Evolutionary conservation across 2,329 filamentous ascomycete genomes (phyloP).

Genomic region (Hypocreales sp.): DNA sequence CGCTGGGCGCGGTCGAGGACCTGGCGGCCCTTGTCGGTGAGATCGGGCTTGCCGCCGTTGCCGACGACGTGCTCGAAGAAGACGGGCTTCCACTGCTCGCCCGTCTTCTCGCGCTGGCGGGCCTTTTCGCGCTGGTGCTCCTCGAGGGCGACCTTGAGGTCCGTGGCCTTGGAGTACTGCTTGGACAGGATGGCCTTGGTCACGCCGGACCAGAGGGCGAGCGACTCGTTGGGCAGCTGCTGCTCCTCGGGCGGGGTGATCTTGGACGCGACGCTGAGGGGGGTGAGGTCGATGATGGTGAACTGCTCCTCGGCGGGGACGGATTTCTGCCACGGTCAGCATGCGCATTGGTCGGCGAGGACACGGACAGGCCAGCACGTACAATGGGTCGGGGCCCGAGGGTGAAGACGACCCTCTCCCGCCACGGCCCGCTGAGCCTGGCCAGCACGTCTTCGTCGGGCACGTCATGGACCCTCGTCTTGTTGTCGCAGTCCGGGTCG

Average conservation of each 20-base stretch:
- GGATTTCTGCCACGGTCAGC: slow-evolving; percentile 17
- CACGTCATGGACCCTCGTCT: slow-evolving; percentile 69
- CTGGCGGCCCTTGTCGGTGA: slow-evolving; percentile 35
- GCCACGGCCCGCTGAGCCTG: slow-evolving; percentile 76
- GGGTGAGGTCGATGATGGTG: slow-evolving; percentile 77
- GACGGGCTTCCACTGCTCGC: slow-evolving; percentile 63
- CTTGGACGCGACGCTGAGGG: slow-evolving; percentile 68
- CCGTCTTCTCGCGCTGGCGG: slow-evolving; percentile 56
- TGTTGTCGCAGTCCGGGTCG: slow-evolving; percentile 72
- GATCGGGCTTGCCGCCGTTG: slow-evolving; percentile 36
- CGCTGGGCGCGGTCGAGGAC: slow-evolving; percentile 37
- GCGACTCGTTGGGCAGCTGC: slow-evolving; percentile 80
- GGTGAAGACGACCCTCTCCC: slow-evolving; percentile 49
- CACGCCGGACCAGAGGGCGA: slow-evolving; percentile 75
- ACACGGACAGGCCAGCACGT: too few species aligned
- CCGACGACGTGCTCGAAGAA: slow-evolving; percentile 59
- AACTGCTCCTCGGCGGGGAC: slow-evolving; percentile 43
- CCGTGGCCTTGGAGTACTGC: slow-evolving; percentile 73
- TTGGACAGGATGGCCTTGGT: slow-evolving; percentile 73
- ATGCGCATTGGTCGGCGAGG: too few species aligned
- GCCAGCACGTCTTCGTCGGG: slow-evolving; percentile 71
- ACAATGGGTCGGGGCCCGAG: slow-evolving; percentile 45
- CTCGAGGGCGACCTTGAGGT: slow-evolving; percentile 79
- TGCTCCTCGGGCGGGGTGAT: slow-evolving; percentile 58
- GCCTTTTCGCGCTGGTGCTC: slow-evolving; percentile 78